A percentile compares a stretch with the other conserved stretches of the same genome.
Evolutionary conservation across 1,139 yeast species (phyloP).

Genomic region (Saccharomycopsis hybrid): DNA sequence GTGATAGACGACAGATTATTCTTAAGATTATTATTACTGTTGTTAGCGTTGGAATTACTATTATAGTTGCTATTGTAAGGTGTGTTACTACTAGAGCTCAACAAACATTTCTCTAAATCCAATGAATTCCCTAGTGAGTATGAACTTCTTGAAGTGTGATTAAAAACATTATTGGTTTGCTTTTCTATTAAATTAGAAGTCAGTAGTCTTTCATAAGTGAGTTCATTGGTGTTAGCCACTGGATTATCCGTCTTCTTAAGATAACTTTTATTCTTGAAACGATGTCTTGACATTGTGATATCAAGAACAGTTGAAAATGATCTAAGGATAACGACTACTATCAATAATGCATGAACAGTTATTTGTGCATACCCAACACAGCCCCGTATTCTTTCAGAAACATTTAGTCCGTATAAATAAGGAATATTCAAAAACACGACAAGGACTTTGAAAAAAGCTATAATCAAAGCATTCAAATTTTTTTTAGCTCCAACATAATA

Average conservation of each 20-base stretch:
- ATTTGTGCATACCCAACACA: slow-evolving; percentile 18
- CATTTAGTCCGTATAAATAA: slow-evolving; percentile 9
- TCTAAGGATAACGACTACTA: slow-evolving; percentile 6
- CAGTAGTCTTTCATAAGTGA: not conserved
- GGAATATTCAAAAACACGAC: slow-evolving; percentile 17
- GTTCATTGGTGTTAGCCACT: too few species aligned
- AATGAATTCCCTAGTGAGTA: not conserved
- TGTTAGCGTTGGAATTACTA: not conserved
- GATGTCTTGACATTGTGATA: slow-evolving; percentile 4
- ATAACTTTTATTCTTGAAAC: not conserved
- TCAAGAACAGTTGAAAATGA: slow-evolving; percentile 8
- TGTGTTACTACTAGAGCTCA: not conserved
- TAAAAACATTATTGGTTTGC: not conserved
- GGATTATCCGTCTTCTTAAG: too few species aligned
- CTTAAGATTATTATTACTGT: not conserved
- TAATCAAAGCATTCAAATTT: slow-evolving; percentile 4
- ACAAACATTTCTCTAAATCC: not conserved
- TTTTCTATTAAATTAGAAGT: not conserved
- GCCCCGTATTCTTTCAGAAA: slow-evolving; percentile 13
- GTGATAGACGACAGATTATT: too few species aligned
- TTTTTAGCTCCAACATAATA: slow-evolving; percentile 26
- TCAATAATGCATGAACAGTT: slow-evolving; percentile 13
- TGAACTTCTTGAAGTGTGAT: not conserved
- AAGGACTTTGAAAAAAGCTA: slow-evolving; percentile 9
- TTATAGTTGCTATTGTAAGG: too few species aligned